These are phyloP conservation scores for Cladosporium sp. DNA, from an alignment of 2,329 filamentous ascomycete species.

Conservation along the genomic window DNA sequence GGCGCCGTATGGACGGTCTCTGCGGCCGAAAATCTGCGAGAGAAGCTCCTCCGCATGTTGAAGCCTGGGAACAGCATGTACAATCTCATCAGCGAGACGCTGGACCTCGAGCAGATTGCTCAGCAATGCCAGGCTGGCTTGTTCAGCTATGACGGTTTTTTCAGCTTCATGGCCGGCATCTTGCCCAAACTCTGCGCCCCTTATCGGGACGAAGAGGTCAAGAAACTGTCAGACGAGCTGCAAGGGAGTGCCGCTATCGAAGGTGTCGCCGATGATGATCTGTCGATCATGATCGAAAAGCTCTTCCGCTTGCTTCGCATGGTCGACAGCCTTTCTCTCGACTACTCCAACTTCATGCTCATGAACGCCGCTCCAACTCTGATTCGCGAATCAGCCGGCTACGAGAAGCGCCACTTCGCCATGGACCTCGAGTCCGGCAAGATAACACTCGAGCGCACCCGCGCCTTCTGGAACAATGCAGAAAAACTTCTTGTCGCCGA, in stretches of 20 bases:
- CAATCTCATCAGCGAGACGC: constrained; percentile 67
- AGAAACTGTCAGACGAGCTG: constrained; percentile 59
- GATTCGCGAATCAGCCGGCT: constrained; percentile 65
- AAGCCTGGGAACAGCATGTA: constrained; percentile 70
- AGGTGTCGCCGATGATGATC: constrained; percentile 32
- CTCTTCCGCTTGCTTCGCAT: constrained; percentile 71
- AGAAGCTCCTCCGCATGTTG: constrained; percentile 68
- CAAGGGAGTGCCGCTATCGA: constrained; percentile 17
- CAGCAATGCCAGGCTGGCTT: constrained; percentile 66
- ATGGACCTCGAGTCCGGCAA: constrained; percentile 57
- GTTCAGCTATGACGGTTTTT: constrained; percentile 80
- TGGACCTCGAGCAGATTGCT: constrained; percentile 68
- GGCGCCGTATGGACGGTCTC: constrained; percentile 65
- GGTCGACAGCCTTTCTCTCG: constrained; percentile 72
- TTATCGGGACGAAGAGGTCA: constrained; percentile 72
- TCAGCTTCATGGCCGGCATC: constrained; percentile 68
- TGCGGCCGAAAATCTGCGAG: constrained; percentile 66
- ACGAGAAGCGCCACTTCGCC: constrained; percentile 70
- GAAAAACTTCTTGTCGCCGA: constrained; percentile 63
- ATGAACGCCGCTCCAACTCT: constrained; percentile 67
- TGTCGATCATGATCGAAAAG: constrained; percentile 67
- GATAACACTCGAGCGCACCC: constrained; percentile 56
- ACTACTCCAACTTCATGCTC: constrained; percentile 78
- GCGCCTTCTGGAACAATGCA: constrained; percentile 62
- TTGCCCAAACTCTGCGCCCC: constrained; percentile 78